Conservation (phyloP, 768 basidiomycete genomes). For the Podaxis rugospora region DNA sequence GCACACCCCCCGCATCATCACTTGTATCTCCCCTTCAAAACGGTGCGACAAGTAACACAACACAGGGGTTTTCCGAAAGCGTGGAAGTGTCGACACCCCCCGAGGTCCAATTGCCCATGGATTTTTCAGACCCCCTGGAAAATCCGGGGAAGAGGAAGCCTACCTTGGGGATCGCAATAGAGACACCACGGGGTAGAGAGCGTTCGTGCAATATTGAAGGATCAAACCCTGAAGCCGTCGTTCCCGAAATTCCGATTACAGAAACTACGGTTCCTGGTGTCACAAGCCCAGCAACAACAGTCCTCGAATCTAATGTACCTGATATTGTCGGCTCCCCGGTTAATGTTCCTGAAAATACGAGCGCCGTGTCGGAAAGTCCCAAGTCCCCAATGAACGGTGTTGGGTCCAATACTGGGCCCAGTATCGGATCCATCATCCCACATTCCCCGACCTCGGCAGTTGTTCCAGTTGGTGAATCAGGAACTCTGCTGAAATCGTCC, state of each 20-base stretch:
- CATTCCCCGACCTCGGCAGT: conserved; percentile 30
- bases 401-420: conserved; percentile 12
- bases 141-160: conserved; percentile 1
- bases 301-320: neutral
- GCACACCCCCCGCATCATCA: neutral
- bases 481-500: conserved; percentile 67
- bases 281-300: neutral
- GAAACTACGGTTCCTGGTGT: neutral
- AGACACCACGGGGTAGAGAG: neutral
- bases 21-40: neutral
- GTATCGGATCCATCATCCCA: conserved; percentile 16
- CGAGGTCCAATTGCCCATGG: neutral
- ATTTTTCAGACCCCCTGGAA: neutral
- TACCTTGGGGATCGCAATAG: neutral
- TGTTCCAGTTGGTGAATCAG: conserved; percentile 53
- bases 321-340: neutral
- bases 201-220: neutral
- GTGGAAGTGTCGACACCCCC: neutral
- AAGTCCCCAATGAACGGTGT: conserved; percentile 28
- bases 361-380: neutral
- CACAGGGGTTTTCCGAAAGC: neutral
- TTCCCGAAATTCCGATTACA: neutral
- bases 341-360: neutral
- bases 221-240: neutral
- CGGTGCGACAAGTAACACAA: neutral